A percentile compares a stretch with the other conserved stretches of the same genome.
Evolutionary conservation across 306 rosid species (phyloP).

Genomic region (Cucumis melo): DNA sequence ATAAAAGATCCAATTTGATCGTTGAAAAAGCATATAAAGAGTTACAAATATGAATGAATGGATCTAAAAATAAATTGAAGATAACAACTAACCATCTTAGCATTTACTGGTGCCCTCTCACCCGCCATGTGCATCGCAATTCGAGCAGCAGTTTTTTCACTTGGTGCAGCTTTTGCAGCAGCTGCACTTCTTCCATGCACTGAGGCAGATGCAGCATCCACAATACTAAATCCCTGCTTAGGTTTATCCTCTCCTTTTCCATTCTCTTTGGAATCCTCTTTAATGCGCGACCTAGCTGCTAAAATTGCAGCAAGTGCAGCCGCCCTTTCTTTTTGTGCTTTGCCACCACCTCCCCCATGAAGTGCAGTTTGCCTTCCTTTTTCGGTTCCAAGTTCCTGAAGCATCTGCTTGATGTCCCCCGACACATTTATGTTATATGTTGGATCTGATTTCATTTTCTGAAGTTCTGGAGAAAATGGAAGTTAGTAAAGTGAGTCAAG

Average conservation of each 20-base stretch:
- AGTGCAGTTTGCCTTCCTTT: slow-evolving; percentile 78
- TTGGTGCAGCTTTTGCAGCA: slow-evolving; percentile 79
- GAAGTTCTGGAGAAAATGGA: slow-evolving; percentile 45
- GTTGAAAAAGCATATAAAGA: neutral
- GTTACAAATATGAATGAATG: neutral
- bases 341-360: slow-evolving; percentile 98
- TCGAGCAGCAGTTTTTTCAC: slow-evolving; percentile 91
- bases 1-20: neutral
- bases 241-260: slow-evolving; percentile 34
- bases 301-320: slow-evolving; percentile 84
- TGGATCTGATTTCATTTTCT: slow-evolving; percentile 59
- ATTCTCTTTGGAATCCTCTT: slow-evolving; percentile 56
- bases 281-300: slow-evolving; percentile 67
- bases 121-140: slow-evolving; percentile 94
- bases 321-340: slow-evolving; percentile 94
- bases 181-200: slow-evolving; percentile 97
- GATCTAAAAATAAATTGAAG: neutral
- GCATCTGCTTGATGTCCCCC: slow-evolving; percentile 93
- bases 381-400: slow-evolving; percentile 87
- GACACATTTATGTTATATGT: slow-evolving; percentile 69
- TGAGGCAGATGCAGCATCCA: slow-evolving; percentile 99
- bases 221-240: slow-evolving; percentile 74
- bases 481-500: slow-evolving; percentile 4
- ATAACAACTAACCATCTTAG: slow-evolving; percentile 58
- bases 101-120: slow-evolving; percentile 85